Evolutionary conservation across 1,284 basidiomycete species (phyloP), one percentile per base, ranked within the genome.

Genomic region (Marasmius oreades): DNA sequence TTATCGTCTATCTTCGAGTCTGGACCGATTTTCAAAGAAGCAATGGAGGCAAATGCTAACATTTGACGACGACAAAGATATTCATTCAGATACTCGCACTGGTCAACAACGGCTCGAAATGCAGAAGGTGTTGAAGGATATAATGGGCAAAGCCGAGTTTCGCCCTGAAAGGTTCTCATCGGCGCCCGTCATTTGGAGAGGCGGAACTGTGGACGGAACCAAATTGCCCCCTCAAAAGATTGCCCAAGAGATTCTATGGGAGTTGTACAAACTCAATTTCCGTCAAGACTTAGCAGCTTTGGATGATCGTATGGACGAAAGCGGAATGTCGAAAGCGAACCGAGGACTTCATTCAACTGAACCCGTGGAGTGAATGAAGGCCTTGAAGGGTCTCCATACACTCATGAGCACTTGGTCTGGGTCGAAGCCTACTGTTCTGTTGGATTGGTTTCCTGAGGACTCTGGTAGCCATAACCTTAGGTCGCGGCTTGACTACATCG

Each of bases 391-490:
- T 3, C 37, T 55, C n/a, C 54, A 55, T 43, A 7, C 18, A 10
- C n/a, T 55, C 18, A 55, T 50, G 54, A 42, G n/a, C 20, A 48
- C 44, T 26, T 55, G 53, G 53, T 11, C 14, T 12, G 44, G 34
- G 11, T 26, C 16, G 14, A 37, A 44, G 34, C 54, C 54, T 3
- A 36, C 24, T n/a, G 47, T 31, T 10, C 11, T 55, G 22, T 14
- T 50, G 1, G 14, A n/a, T 39, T 34, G 20, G 6, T 55, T 55
- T 48, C 54, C 54, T 3, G 24, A 39, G 46, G 47, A 50, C 33
- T 20, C 11, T 5, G 23, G 18, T 18, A 31, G 46, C n/a, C 54
- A 55, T 31, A 55, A 55, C 22, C 37, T 50, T 33, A 14, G 6
- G 23, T 22, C 22, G 3, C 18, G 20, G 8, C 20, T 55, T 1